phyloP scores from a whole-genome alignment of 2,329 filamentous ascomycete species.

The Verruconis gallopava region DNA sequence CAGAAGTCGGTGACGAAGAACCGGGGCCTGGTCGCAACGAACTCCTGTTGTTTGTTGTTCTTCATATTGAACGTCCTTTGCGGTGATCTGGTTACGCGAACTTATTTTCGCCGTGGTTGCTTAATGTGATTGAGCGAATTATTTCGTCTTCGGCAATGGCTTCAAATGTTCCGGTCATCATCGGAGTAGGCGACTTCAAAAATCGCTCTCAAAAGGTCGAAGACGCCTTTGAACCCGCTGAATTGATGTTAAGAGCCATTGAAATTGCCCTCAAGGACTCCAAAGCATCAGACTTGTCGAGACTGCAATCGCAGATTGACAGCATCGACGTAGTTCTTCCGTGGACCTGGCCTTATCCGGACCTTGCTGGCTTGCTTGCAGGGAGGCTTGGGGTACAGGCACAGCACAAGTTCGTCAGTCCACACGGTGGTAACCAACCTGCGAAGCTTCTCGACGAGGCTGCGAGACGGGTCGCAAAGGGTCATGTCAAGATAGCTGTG shows the following conservation, averaged over 20 bases:
- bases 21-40: too few species aligned
- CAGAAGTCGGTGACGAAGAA: too few species aligned
- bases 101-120: too few species aligned
- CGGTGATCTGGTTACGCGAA: too few species aligned
- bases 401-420: conserved; percentile 37
- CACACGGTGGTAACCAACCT: conserved; percentile 52
- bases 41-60: too few species aligned
- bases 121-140: too few species aligned
- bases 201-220: conserved; percentile 40
- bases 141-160: neutral
- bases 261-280: conserved; percentile 39
- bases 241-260: conserved; percentile 46
- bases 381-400: conserved; percentile 36
- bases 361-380: conserved; percentile 43
- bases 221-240: conserved; percentile 45
- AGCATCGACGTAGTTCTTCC: conserved; percentile 47
- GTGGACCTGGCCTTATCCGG: conserved; percentile 54
- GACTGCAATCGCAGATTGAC: conserved; percentile 38
- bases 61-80: too few species aligned
- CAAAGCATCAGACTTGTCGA: conserved; percentile 18
- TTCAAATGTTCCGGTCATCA: conserved; percentile 36
- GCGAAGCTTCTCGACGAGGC: conserved; percentile 51
- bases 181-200: conserved; percentile 50
- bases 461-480: conserved; percentile 41
- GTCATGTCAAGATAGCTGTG: conserved; percentile 43